Evolutionary conservation across 2,329 filamentous ascomycete genomes (phyloP).

Genomic region (Aureobasidium namibiae): DNA sequence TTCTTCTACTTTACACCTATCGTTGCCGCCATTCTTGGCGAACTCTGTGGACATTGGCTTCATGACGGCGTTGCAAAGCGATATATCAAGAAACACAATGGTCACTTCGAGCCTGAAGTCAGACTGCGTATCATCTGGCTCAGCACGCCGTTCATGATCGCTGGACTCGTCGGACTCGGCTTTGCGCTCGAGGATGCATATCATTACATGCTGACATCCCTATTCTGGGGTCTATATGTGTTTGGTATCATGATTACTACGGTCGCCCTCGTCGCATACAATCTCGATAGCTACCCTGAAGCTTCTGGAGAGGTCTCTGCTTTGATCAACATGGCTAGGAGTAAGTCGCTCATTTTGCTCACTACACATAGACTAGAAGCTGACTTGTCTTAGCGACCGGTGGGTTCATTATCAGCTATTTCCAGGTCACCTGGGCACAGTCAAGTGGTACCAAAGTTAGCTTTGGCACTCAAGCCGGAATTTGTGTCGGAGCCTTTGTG

Average conservation of each 20-base stretch:
- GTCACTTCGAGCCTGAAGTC: slow-evolving; percentile 50
- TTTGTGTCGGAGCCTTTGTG: no score
- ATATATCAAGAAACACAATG: slow-evolving; percentile 30
- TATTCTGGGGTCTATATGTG: slow-evolving; percentile 47
- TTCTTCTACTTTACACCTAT: slow-evolving; percentile 53
- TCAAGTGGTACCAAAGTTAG: slow-evolving; percentile 13
- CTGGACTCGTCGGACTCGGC: slow-evolving; percentile 45
- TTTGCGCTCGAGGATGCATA: slow-evolving; percentile 41
- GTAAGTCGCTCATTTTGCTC: background rate
- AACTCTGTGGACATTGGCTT: slow-evolving; percentile 47
- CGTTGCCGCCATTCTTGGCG: slow-evolving; percentile 46
- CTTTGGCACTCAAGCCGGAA: slow-evolving; percentile 15
- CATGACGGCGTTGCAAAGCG: slow-evolving; percentile 35
- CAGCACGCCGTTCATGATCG: slow-evolving; percentile 41
- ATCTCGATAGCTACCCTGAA: slow-evolving; percentile 48
- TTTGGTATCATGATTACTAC: slow-evolving; percentile 50
- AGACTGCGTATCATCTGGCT: slow-evolving; percentile 43
- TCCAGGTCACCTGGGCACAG: slow-evolving; percentile 42
- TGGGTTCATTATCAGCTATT: slow-evolving; percentile 46
- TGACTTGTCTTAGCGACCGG: slow-evolving; percentile 26
- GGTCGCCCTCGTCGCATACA: slow-evolving; percentile 44
- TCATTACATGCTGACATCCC: slow-evolving; percentile 44
- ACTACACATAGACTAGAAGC: background rate
- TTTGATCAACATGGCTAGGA: slow-evolving; percentile 40
- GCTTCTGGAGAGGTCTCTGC: slow-evolving; percentile 46